phyloP scores from a whole-genome alignment of 2,329 filamentous ascomycete species.

The Diplodia mutila region DNA sequence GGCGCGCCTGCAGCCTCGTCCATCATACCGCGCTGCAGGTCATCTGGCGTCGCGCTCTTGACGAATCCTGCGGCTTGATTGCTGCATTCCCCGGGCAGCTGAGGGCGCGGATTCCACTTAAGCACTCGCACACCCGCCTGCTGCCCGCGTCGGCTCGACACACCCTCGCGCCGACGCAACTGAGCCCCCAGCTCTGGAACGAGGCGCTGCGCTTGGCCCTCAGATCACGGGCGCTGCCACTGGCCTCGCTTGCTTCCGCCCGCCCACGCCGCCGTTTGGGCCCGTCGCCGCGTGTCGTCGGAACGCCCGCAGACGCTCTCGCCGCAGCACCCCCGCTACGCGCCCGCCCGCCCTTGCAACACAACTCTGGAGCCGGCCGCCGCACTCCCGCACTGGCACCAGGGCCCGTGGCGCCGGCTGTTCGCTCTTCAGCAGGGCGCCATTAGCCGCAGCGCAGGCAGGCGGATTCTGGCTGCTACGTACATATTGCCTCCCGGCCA shows the following conservation, averaged over 20 bases:
- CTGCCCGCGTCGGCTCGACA: constrained; percentile 22
- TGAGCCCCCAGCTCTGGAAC: constrained; percentile 15
- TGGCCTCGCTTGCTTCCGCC: constrained; percentile 21
- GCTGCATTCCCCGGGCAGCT: constrained; percentile 23
- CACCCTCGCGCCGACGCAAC: constrained; percentile 14
- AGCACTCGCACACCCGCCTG: constrained; percentile 22
- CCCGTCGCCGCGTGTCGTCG: constrained; percentile 19
- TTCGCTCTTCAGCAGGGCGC: constrained; percentile 20
- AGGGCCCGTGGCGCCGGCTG: constrained; percentile 18
- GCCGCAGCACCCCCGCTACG: constrained; percentile 13
- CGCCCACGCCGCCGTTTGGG: constrained; percentile 22
- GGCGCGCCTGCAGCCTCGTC: constrained; percentile 21
- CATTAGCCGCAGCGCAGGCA: constrained; percentile 24
- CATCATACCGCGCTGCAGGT: constrained; percentile 23
- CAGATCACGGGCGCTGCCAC: constrained; percentile 16
- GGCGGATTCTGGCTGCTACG: constrained; percentile 20
- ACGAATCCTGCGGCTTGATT: constrained; percentile 17
- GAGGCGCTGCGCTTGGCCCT: not conserved
- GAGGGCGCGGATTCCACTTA: constrained; percentile 22
- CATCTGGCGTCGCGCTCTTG: constrained; percentile 23
- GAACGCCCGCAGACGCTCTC: constrained; percentile 23
- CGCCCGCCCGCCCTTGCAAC: constrained; percentile 20
- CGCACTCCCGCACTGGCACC: constrained; percentile 13
- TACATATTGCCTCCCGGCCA: constrained; percentile 23
- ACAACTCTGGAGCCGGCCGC: constrained; percentile 17